phyloP scores from a whole-genome alignment of 306 rosid species.

The Ormosia emarginata region DNA sequence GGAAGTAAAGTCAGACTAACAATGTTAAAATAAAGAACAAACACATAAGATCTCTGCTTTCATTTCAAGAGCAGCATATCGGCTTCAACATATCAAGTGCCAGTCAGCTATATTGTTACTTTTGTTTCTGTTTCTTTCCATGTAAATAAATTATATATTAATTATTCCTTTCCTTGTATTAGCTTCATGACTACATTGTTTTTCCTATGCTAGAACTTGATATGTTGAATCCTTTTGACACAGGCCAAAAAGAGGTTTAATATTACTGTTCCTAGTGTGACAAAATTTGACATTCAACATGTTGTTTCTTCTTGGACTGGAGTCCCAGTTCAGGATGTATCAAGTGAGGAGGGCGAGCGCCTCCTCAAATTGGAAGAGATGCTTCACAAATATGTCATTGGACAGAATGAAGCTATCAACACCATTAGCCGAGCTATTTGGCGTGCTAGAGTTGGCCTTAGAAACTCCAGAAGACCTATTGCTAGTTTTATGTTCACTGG shows the following conservation, averaged over 20 bases:
- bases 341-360: slow-evolving; percentile 10
- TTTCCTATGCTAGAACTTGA: background rate
- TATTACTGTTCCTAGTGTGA: slow-evolving; percentile 13
- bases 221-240: background rate
- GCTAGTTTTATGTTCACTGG: slow-evolving; percentile 30
- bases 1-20: too few relatives aligned
- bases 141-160: background rate
- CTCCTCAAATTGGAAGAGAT: slow-evolving; percentile 23
- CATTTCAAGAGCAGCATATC: background rate
- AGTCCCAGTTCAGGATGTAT: slow-evolving; percentile 28
- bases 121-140: background rate
- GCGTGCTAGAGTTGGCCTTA: slow-evolving; percentile 6
- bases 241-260: background rate
- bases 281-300: slow-evolving; percentile 61
- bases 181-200: background rate
- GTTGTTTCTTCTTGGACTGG: slow-evolving; percentile 65
- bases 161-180: background rate
- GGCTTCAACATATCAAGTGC: slow-evolving; percentile 24
- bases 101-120: slow-evolving; percentile 28
- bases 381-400: slow-evolving; percentile 16
- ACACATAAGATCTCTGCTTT: background rate
- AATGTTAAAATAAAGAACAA: too few relatives aligned
- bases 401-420: slow-evolving; percentile 20
- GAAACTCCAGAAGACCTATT: slow-evolving; percentile 26
- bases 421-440: slow-evolving; percentile 14